Percentiles rank a stretch among this genome's conserved stretches.
Evolutionary conservation across 2,329 filamentous ascomycete genomes (phyloP).

Genomic region (Hypoxylon sp.): DNA sequence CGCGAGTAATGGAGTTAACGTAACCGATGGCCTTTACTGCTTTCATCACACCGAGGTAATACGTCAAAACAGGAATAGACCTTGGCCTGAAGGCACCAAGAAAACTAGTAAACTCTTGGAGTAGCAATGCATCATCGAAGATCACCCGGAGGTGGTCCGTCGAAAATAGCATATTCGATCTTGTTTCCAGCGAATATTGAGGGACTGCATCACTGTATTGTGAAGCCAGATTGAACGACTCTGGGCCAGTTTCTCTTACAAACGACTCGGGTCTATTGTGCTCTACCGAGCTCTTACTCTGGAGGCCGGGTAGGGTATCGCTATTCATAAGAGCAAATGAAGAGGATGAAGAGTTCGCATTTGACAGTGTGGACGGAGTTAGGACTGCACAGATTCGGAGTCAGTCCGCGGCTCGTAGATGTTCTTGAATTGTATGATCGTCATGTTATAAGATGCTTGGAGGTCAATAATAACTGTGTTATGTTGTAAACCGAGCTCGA

Average conservation of each 20-base stretch:
- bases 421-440: background rate
- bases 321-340: constrained; percentile 38
- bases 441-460: background rate
- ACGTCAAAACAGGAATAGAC: constrained; percentile 74
- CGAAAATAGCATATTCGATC: constrained; percentile 74
- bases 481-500: background rate
- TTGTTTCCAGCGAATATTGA: constrained; percentile 70
- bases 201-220: constrained; percentile 51
- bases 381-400: constrained; percentile 24
- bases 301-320: constrained; percentile 41
- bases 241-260: constrained; percentile 52
- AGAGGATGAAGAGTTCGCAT: constrained; percentile 47
- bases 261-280: constrained; percentile 53
- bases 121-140: constrained; percentile 70
- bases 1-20: constrained; percentile 74
- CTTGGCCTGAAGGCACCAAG: constrained; percentile 68
- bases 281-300: constrained; percentile 44
- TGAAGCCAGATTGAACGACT: constrained; percentile 60
- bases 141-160: constrained; percentile 73
- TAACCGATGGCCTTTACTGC: constrained; percentile 77
- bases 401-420: constrained; percentile 9
- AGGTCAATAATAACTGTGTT: background rate
- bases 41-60: constrained; percentile 79
- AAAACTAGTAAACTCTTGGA: constrained; percentile 76
- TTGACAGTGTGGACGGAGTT: constrained; percentile 47